Evolutionary conservation across 2,329 filamentous ascomycete genomes (phyloP), one percentile per base, ranked within the genome.

Genomic region (Colletotrichum caudatum): DNA sequence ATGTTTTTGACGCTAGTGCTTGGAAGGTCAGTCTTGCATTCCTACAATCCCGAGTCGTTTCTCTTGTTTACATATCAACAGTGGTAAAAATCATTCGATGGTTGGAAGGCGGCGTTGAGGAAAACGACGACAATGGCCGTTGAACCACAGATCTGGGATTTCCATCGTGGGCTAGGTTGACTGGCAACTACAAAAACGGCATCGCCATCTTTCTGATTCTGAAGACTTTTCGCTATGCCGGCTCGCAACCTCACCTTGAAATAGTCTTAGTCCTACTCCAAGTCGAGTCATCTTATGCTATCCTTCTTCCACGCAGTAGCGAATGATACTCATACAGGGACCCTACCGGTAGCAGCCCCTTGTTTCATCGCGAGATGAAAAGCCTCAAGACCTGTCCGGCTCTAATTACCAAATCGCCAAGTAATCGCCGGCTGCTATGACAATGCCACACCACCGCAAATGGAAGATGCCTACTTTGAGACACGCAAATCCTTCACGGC

Each of bases 371-470:
- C 9, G 9, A 9, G 26, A 44, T n/a, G n/a, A n/a, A 37, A 41
- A 9, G 3, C 33, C 33, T n/a, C n/a, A n/a, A n/a, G n/a, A 29
- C 29, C 29, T 29, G 29, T 4, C 29, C 29, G 29, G 29, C 5
- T 29, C 3, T 18, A 44, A 18, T 39, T 26, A 18, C 11, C 29
- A 5, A 29, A 16, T 48, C 41, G 64, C 51, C 58, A 62, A 63
- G 64, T 54, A 44, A n/a, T 46, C 51, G n/a, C 26, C 37, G 53
- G 29, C 35, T 46, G 18, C 20, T n/a, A 14, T n/a, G n/a, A 63
- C 53, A 58, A 68, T 71, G 37, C 46, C 53, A 63, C 56, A 35
- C 51, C 44, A 62, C 69, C 69, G 69, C 64, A 71, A 50, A 26
- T 64, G 59, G 64, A 62, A 41, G 44, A 11, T 46, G 39, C 57